Percentiles rank a stretch among this genome's conserved stretches.
Conservation (phyloP, 2,329 filamentous ascomycete genomes). For the Penicillium corylophilum region DNA sequence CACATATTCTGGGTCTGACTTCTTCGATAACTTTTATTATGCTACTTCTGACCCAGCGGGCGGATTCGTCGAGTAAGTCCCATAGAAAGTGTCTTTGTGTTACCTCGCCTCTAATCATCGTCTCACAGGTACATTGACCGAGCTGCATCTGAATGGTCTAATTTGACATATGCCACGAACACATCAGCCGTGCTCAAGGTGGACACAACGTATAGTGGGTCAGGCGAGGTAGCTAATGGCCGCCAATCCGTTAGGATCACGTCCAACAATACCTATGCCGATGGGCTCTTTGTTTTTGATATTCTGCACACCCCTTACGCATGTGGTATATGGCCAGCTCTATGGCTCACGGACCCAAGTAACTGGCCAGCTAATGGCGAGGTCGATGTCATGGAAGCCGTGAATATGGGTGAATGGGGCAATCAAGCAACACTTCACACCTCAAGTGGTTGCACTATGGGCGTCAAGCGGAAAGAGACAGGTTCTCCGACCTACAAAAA, state of each 20-base stretch:
- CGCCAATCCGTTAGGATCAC: slow-evolving; percentile 64
- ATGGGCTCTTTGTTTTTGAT: slow-evolving; percentile 66
- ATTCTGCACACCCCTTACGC: slow-evolving; percentile 62
- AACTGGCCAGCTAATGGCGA: slow-evolving; percentile 66
- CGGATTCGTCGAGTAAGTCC: slow-evolving; percentile 46
- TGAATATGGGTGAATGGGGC: slow-evolving; percentile 55
- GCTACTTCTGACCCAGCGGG: slow-evolving; percentile 41
- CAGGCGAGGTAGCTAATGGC: slow-evolving; percentile 56
- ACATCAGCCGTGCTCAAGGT: slow-evolving; percentile 57
- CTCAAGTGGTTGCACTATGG: slow-evolving; percentile 53
- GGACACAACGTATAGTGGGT: slow-evolving; percentile 6
- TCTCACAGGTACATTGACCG: neutral
- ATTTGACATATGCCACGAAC: slow-evolving; percentile 59
- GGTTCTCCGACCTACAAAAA: slow-evolving; percentile 47
- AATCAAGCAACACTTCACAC: slow-evolving; percentile 64
- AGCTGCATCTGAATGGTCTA: slow-evolving; percentile 28
- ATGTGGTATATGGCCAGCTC: slow-evolving; percentile 64
- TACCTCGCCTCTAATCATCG: neutral
- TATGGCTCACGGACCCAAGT: slow-evolving; percentile 62
- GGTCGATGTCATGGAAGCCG: slow-evolving; percentile 62
- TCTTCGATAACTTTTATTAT: slow-evolving; percentile 48
- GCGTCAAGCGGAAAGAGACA: slow-evolving; percentile 55
- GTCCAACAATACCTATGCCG: slow-evolving; percentile 60
- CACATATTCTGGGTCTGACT: slow-evolving; percentile 38
- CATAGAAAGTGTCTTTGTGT: neutral